Evolutionary conservation across 2,329 filamentous ascomycete species (phyloP), one percentile per base, ranked within the genome.

Genomic region (Hypoxylon sp.): DNA sequence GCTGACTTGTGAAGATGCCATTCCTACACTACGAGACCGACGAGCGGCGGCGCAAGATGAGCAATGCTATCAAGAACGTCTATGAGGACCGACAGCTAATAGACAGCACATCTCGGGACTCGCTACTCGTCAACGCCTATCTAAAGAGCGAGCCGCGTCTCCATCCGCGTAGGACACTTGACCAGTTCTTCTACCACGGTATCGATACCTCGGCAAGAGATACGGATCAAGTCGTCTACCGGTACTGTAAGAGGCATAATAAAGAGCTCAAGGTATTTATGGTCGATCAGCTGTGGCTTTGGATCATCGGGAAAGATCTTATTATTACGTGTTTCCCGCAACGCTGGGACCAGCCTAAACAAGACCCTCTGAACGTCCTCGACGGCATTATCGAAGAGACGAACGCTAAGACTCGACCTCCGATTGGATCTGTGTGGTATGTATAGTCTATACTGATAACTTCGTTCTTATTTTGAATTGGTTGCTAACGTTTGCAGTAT

Each of bases 251-350:
- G 60, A 75, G 72, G 21, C 70, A 79, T 51, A 67, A 69, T 1
- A 70, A 78, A 1, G 85, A 88, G 60, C 82, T 83, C 0, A 89
- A 89, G 66, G 84, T 90, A 2, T 89, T 89, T 75, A 90, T 90
- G 88, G 89, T 91, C 0, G 89, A 91, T 74, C 89, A 91, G 71
- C 79, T 91, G 1, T 91, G 89, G 89, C 84, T 91, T 74, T 90
- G 87, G 86, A 82, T 89, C 2, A 73, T 91, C 0, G 79, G 85
- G 63, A 81, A 78, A 63, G 87, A 89, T 63, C 78, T 90, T 14
- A 83, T 91, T 17, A 83, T 91, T 10, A 88, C 86, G 0, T 84
- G 84, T 58, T 89, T 89, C 62, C 86, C 86, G 1, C 83, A 88
- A 67, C 79, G 86, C 4, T 89, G 86, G 86, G 80, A 85, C 32